Percentiles rank a stretch among this genome's conserved stretches.
phyloP scores from a whole-genome alignment of 1,284 basidiomycete species.

The Irpex rosettiformis region DNA sequence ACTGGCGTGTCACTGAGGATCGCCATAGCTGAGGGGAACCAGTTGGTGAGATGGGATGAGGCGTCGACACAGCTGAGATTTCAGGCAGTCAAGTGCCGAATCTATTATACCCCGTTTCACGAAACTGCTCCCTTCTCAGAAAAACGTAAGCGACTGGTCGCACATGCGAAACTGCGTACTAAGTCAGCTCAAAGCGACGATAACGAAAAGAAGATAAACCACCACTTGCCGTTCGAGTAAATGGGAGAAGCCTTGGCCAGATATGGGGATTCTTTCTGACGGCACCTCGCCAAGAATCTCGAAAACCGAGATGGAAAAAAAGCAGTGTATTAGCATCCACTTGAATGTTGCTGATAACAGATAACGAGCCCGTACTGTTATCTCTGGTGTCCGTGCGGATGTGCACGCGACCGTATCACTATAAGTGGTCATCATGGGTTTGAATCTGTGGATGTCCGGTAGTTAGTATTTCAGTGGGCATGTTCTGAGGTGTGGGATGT shows the following conservation, averaged over 20 bases:
- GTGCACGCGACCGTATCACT: background rate
- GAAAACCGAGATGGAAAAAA: background rate
- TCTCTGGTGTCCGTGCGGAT: background rate
- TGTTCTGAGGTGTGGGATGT: no score
- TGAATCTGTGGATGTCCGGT: no score
- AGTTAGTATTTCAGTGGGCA: no score
- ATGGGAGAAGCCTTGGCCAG: background rate
- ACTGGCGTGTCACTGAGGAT: constrained; percentile 9
- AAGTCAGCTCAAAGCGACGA: background rate
- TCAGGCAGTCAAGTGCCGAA: background rate
- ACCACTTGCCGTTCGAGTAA: background rate
- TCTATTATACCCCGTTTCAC: background rate
- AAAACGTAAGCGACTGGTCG: background rate
- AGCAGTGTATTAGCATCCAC: background rate
- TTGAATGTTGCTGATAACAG: background rate
- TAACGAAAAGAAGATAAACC: background rate
- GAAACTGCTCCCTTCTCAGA: background rate
- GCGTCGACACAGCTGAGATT: background rate
- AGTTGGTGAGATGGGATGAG: background rate
- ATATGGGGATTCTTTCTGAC: background rate
- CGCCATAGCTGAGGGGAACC: constrained; percentile 2
- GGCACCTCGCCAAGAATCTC: background rate
- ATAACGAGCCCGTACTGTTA: background rate
- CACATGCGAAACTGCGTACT: background rate
- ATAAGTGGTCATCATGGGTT: no score